Base-by-base conservation (phyloP, 129 eudicot genomes). In the Tagetes patula region DNA sequence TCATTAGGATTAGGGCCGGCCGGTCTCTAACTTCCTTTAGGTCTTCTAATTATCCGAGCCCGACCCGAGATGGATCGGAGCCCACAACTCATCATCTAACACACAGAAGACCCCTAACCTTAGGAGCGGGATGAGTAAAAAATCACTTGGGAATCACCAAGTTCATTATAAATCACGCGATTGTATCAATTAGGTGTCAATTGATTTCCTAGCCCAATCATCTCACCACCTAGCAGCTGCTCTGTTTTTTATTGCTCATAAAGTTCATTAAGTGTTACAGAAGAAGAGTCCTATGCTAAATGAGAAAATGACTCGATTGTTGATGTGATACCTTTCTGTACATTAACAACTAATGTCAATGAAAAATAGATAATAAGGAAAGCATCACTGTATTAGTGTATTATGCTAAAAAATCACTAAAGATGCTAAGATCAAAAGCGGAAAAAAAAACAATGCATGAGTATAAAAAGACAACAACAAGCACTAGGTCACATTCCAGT, bases 241-340 rank as follows among this genome's bases (percentile, higher is more conserved):
- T 90, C 88, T 69, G 77, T 77, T 80, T 90, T 90, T 40, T 96
- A 84, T 50, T 69, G 75, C 49, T 82, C 87, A 71, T 53, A 69
- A 41, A 60, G 70, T 71, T 79, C 75, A 54, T 36, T 77, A 47
- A 79, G 64, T 38, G 69, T 71, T 46, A 65, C 31, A 34, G 71
- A 79, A 78, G 67, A 79, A 0, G 82, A 82, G 75, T 69, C 87
- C 70, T 69, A 69, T 30, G 85, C 80, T 54, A 84, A 74, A 76
- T 86, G 86, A 78, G 96, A 82, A 80, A 80, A 84, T 43, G 98
- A 87, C 48, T 84, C 81, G 33, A 83, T 81, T 12, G 92, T 87
- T 74, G 78, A 75, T n/a, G 27, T 67, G 54, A 87, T 54, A n/a
- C 96, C 92, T 50, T 90, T 89, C 98, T 93, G 90, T 70, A 78